Evolutionary conservation across 768 basidiomycete genomes (phyloP).

Genomic region (Mycena albidolilacea): DNA sequence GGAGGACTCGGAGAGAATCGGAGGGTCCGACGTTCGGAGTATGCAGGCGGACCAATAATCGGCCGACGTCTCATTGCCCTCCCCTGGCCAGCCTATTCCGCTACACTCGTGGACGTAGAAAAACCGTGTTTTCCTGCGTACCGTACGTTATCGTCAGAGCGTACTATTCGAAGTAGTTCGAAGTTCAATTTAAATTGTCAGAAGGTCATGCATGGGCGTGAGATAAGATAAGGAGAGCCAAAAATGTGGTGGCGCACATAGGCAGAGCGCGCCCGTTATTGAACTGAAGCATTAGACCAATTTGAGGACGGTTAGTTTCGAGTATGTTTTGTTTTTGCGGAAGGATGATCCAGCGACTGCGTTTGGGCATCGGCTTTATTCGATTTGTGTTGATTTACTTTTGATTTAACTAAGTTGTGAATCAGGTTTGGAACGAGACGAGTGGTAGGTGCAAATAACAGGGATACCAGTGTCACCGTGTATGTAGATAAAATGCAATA

Average conservation of each 20-base stretch:
- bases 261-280: neutral
- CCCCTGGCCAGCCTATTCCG: too few species aligned
- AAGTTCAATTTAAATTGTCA: neutral
- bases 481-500: too few species aligned
- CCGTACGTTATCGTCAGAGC: too few species aligned
- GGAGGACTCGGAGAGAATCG: slow-evolving; percentile 6
- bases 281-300: too few species aligned
- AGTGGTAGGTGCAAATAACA: too few species aligned
- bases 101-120: neutral
- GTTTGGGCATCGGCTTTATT: neutral
- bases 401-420: too few species aligned
- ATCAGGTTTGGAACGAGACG: too few species aligned
- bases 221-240: neutral
- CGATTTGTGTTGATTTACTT: neutral
- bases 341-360: neutral
- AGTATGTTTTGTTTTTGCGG: too few species aligned
- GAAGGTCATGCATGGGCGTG: neutral
- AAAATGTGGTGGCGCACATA: neutral
- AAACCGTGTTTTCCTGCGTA: neutral
- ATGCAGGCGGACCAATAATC: neutral
- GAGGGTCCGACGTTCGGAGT: neutral
- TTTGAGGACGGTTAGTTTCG: neutral
- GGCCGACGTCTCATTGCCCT: too few species aligned
- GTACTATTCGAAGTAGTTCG: too few species aligned
- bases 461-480: too few species aligned